Base-by-base conservation (phyloP, 306 rosid species). In the Malus orientalis region DNA sequence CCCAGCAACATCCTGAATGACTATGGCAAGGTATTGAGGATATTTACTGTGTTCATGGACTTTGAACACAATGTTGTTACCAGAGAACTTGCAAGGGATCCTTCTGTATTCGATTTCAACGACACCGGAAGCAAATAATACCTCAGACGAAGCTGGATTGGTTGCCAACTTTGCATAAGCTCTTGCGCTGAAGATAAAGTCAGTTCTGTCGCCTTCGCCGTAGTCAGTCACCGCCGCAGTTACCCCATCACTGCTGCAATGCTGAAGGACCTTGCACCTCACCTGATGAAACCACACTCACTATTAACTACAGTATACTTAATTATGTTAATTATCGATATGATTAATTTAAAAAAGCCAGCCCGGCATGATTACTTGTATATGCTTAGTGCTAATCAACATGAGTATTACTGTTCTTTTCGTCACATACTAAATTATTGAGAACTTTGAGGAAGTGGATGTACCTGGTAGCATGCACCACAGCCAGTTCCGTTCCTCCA, bases 391-490 rank as follows among this genome's bases (percentile, higher is more conserved):
- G 77, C 77, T 74, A 61, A 74, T 62, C 19, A 45, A 36, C 44
- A 27, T 73, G 36, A 73, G 42, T 58, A 59, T 20, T 30, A 49
- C 55, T 15, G 36, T 60, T 58, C 27, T 20, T 58, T 8, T 49
- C 20, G 6, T 49, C 55, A 15, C 20, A 5, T 49, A 15, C 20
- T 49, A 49, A 61, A 27, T 27, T 14, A 61, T 61, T 27, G 36
- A 61, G 13, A 2, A 25, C 3, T 27, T 61, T 30, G 55, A 51
- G 20, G 8, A 27, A 61, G 67, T 9, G n/a, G 13, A 57, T 51
- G 55, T 65, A 90, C 97, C 86, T 90, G 93, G 71, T 94, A 94
- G 71, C 98, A 94, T 76, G 89, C 90, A 73, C 98, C 98, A 75
- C 96, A 94, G 3, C 96, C 97, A 74, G 84, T 59, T 15, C 97